Percentiles rank a stretch among this genome's conserved stretches.
These are phyloP conservation scores for Escovopsis sp. DNA, from an alignment of 2,329 filamentous ascomycete genomes.

Conservation along the genomic window DNA sequence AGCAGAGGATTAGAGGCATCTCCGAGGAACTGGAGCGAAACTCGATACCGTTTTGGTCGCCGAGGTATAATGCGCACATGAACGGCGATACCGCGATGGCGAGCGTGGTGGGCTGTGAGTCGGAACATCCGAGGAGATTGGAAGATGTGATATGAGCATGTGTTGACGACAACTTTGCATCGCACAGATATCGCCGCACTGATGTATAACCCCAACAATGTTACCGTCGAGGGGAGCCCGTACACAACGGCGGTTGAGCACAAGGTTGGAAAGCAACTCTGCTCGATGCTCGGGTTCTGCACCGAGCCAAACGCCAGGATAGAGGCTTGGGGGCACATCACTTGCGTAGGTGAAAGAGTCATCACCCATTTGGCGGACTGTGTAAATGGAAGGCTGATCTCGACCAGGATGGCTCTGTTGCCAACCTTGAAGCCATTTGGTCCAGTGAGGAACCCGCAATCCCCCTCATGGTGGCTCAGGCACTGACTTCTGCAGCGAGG, in stretches of 20 bases:
- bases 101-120: no score
- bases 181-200: slow-evolving; percentile 35
- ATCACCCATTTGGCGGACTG: no score
- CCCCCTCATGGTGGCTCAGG: neutral
- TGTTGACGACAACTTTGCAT: slow-evolving; percentile 27
- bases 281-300: slow-evolving; percentile 30
- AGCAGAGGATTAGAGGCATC: no score
- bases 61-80: slow-evolving; percentile 33
- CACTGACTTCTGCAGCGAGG: slow-evolving; percentile 17
- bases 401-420: slow-evolving; percentile 22
- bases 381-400: no score
- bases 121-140: neutral
- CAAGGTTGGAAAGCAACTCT: slow-evolving; percentile 29
- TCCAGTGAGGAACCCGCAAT: slow-evolving; percentile 5
- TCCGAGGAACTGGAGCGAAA: slow-evolving; percentile 3
- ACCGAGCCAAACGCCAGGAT: slow-evolving; percentile 14
- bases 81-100: slow-evolving; percentile 4
- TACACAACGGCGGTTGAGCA: slow-evolving; percentile 29
- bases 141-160: slow-evolving; percentile 8
- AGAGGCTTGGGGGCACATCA: slow-evolving; percentile 29
- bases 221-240: slow-evolving; percentile 30
- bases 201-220: slow-evolving; percentile 33
- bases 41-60: slow-evolving; percentile 31
- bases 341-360: slow-evolving; percentile 14
- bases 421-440: slow-evolving; percentile 35